Evolutionary conservation across 2,329 filamentous ascomycete genomes (phyloP).

Genomic region (Metarhizium brunneum): DNA sequence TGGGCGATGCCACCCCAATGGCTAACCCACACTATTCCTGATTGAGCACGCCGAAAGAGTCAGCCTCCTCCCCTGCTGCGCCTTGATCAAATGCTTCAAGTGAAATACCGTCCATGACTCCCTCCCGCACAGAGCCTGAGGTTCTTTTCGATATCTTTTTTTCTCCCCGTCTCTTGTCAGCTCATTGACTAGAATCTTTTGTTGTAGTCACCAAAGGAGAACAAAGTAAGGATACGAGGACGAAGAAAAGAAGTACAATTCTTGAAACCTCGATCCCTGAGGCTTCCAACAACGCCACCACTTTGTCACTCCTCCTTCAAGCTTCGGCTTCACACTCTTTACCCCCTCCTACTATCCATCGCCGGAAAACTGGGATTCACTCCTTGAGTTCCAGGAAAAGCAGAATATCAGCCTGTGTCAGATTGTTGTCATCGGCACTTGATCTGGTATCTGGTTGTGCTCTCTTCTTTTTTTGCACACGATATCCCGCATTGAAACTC

Average conservation of each 20-base stretch:
- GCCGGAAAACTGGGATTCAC: neutral
- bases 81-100: slow-evolving; percentile 15
- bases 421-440: neutral
- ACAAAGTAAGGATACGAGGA: neutral
- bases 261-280: neutral
- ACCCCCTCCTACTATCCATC: neutral
- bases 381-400: neutral
- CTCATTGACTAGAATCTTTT: neutral
- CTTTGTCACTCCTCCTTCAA: neutral
- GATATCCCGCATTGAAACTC: neutral
- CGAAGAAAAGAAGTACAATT: neutral
- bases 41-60: slow-evolving; percentile 36
- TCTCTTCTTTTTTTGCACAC: neutral
- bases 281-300: neutral
- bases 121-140: slow-evolving; percentile 23
- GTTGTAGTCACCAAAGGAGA: neutral
- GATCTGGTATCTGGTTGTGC: neutral
- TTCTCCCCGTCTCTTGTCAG: slow-evolving; percentile 9
- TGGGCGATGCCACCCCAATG: slow-evolving; percentile 13
- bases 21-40: slow-evolving; percentile 22
- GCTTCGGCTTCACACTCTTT: slow-evolving; percentile 5
- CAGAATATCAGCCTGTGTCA: neutral
- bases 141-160: slow-evolving; percentile 11
- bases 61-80: slow-evolving; percentile 23
- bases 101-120: slow-evolving; percentile 27